Conservation (phyloP, 2,329 filamentous ascomycete species). For the Arachnomyces sp. region DNA sequence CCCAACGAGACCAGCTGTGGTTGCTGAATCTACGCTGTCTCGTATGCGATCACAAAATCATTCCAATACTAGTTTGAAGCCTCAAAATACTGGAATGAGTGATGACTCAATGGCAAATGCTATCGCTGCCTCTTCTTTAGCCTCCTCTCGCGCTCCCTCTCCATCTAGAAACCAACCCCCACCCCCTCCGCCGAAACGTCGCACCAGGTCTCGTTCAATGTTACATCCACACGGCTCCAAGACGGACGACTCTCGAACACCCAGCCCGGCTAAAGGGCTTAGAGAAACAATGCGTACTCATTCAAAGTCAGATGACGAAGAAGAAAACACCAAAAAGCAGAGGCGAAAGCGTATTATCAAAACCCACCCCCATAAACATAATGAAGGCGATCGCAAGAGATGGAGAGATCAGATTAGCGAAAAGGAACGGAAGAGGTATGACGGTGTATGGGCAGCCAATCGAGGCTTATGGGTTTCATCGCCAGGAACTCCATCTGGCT, state of each 20-base stretch:
- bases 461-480: conserved; percentile 31
- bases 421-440: conserved; percentile 41
- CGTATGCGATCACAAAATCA: conserved; percentile 7
- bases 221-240: conserved; percentile 26
- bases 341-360: conserved; percentile 28
- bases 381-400: conserved; percentile 40
- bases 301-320: conserved; percentile 29
- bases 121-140: conserved; percentile 41
- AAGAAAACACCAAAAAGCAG: conserved; percentile 21
- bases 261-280: conserved; percentile 32
- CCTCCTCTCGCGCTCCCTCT: conserved; percentile 35
- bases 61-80: too few species aligned
- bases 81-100: conserved; percentile 15
- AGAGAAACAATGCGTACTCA: conserved; percentile 36
- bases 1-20: too few species aligned
- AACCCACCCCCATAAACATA: conserved; percentile 42
- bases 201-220: conserved; percentile 29
- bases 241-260: conserved; percentile 21
- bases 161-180: conserved; percentile 30
- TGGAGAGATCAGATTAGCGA: conserved; percentile 39
- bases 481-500: conserved; percentile 8
- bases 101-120: conserved; percentile 38
- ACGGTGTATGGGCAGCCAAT: conserved; percentile 46
- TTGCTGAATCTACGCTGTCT: too few species aligned
- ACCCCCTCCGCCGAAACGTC: conserved; percentile 31